Base-by-base conservation (phyloP, 31 red algal species). In the Odonthalia washingtoniensis region DNA sequence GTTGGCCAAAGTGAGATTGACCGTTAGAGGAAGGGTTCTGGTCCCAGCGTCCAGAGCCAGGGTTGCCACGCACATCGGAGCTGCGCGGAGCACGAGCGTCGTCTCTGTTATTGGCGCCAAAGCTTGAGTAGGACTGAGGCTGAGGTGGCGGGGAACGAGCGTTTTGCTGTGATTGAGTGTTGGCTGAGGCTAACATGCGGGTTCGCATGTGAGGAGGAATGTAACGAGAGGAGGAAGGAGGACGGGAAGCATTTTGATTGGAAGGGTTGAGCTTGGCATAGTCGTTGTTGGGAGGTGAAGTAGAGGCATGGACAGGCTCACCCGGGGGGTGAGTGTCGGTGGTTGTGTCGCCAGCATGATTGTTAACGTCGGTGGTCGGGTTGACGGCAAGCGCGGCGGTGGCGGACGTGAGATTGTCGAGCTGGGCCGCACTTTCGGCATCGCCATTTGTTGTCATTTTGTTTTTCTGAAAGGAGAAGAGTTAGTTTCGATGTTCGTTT, bases 151-250 rank as follows among this genome's bases (percentile, higher is more conserved):
- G 53, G 26, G 34, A n/a, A 16, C 42, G 64, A 18, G 62, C 12
- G 41, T 40, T 63, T 4, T 24, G 17, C 2, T 43, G 44, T 43
- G 72, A 42, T 27, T 32, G 72, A 39, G 43, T 45, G 36, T 70
- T 62, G 3, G 85, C 79, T 77, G 79, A 62, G 34, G 40, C 81
- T 41, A 87, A 46, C 90, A 87, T 87, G 39, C 60, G 78, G 30
- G 33, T 89, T 32, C 91, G 84, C 68, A 94, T 17, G 65, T 94
- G 91, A 21, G 91, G 91, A 18, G 91, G 91, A 12, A 94, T 78
- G 61, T 94, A 94, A 70, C 85, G 91, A 46, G 85, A 84, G n/a
- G 77, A 80, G 38, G 60, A 27, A 41, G 73, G 65, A 35, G 49
- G 28, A 46, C 65, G 60, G 63, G 61, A 66, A 84, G 73, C 49